Evolutionary conservation across 352 stramenopile genomes (phyloP).

Genomic region (Globisporangium alternatum): DNA sequence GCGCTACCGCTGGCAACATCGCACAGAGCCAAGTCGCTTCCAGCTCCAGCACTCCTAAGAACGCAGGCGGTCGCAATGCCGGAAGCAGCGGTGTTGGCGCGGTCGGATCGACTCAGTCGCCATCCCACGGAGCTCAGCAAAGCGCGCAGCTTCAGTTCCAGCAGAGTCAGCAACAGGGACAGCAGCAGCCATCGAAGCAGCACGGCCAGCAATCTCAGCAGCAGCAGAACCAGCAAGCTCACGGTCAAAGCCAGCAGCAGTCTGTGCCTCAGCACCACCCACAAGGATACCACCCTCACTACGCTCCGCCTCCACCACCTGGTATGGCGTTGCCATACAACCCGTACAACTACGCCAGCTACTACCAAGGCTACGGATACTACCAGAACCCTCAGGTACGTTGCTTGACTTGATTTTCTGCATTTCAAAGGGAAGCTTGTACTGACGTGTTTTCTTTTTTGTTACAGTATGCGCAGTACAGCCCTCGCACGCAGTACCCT

Average conservation of each 20-base stretch:
- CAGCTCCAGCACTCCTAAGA: slow-evolving; percentile 63
- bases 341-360: slow-evolving; percentile 84
- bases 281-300: slow-evolving; percentile 80
- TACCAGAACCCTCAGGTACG: slow-evolving; percentile 84
- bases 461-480: slow-evolving; percentile 85
- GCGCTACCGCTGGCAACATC: slow-evolving; percentile 25
- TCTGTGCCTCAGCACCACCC: slow-evolving; percentile 61
- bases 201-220: slow-evolving; percentile 21
- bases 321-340: slow-evolving; percentile 88
- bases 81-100: slow-evolving; percentile 14
- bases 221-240: slow-evolving; percentile 12
- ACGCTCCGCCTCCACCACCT: slow-evolving; percentile 75
- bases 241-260: slow-evolving; percentile 37
- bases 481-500: slow-evolving; percentile 80
- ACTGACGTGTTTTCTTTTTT: slow-evolving; percentile 10
- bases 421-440: slow-evolving; percentile 1
- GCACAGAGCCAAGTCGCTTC: slow-evolving; percentile 30
- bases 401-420: background rate
- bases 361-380: slow-evolving; percentile 87
- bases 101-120: slow-evolving; percentile 46
- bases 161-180: slow-evolving; percentile 32
- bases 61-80: slow-evolving; percentile 21
- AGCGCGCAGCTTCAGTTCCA: slow-evolving; percentile 31
- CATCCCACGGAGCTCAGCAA: slow-evolving; percentile 50
- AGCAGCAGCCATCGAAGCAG: slow-evolving; percentile 25